Percentiles rank a stretch among this genome's conserved stretches.
Conservation (phyloP, 176 grass and related monocot species). For the Musa schizocarpa region DNA sequence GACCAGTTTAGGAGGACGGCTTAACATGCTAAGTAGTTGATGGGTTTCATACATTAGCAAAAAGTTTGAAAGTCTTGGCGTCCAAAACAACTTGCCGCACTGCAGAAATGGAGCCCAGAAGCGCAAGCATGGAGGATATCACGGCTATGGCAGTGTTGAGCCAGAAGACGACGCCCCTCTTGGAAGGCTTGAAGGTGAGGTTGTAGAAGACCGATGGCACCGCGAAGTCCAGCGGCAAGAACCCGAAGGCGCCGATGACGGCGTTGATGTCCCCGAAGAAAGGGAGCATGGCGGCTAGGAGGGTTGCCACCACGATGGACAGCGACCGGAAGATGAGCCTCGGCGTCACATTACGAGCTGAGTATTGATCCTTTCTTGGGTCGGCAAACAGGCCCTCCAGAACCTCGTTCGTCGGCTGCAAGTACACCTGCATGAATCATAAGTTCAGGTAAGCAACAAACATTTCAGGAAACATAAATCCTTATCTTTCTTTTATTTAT, state of each 20-base stretch:
- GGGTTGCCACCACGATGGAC: slow-evolving; percentile 56
- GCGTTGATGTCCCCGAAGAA: slow-evolving; percentile 96
- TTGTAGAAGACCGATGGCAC: slow-evolving; percentile 80
- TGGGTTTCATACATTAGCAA: slow-evolving; percentile 67
- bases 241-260: slow-evolving; percentile 80
- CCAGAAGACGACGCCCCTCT: slow-evolving; percentile 55
- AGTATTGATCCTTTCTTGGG: slow-evolving; percentile 50
- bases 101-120: slow-evolving; percentile 48
- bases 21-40: neutral
- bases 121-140: slow-evolving; percentile 49
- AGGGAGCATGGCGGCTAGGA: slow-evolving; percentile 72
- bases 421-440: slow-evolving; percentile 40
- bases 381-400: slow-evolving; percentile 60
- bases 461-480: too few relatives aligned
- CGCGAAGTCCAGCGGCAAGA: slow-evolving; percentile 84
- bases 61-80: slow-evolving; percentile 66
- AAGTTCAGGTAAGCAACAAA: too few relatives aligned
- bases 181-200: slow-evolving; percentile 71
- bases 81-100: slow-evolving; percentile 73
- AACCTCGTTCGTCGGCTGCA: slow-evolving; percentile 90
- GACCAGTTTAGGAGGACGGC: too few relatives aligned
- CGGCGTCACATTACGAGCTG: slow-evolving; percentile 49
- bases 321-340: slow-evolving; percentile 40
- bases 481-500: too few relatives aligned
- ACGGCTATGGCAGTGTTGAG: slow-evolving; percentile 51